Evolutionary conservation across 306 rosid genomes (phyloP).

Genomic region (Corylus americana): DNA sequence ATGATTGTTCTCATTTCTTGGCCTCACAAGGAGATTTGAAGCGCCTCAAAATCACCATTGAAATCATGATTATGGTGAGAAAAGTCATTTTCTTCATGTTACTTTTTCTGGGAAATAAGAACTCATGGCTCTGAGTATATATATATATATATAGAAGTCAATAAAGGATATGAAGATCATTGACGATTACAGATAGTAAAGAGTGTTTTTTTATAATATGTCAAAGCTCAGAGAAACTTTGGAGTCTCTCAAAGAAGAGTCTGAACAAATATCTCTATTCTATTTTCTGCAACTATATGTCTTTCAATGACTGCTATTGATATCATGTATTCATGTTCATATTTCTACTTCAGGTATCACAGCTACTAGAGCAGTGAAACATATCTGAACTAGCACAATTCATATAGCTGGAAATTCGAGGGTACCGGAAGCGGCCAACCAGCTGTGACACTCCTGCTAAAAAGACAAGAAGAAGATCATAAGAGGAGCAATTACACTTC

Average conservation of each 20-base stretch:
- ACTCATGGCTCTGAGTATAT: not conserved
- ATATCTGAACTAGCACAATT: not conserved
- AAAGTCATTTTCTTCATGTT: slow-evolving; percentile 1
- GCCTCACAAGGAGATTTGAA: slow-evolving; percentile 1
- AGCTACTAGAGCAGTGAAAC: not conserved
- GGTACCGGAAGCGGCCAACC: slow-evolving; percentile 1
- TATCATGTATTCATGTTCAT: not conserved
- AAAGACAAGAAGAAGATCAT: not conserved
- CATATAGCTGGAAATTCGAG: too few relatives aligned
- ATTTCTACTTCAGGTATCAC: slow-evolving; percentile 11
- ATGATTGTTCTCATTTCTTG: too few relatives aligned
- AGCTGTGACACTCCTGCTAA: not conserved
- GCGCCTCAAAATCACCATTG: slow-evolving; percentile 17
- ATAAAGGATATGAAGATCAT: slow-evolving; percentile 11
- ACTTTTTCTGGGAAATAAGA: not conserved
- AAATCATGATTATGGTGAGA: slow-evolving; percentile 7
- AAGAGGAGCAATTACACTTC: not conserved
- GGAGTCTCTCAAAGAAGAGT: not conserved
- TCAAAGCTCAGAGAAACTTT: not conserved
- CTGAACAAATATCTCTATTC: not conserved
- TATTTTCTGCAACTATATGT: not conserved
- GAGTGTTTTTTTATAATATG: slow-evolving; percentile 3
- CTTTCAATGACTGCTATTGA: not conserved
- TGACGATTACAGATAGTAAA: not conserved
- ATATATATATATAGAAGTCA: not conserved